Conservation (phyloP, 1,284 basidiomycete species). For the Leccinum fuscescens region DNA sequence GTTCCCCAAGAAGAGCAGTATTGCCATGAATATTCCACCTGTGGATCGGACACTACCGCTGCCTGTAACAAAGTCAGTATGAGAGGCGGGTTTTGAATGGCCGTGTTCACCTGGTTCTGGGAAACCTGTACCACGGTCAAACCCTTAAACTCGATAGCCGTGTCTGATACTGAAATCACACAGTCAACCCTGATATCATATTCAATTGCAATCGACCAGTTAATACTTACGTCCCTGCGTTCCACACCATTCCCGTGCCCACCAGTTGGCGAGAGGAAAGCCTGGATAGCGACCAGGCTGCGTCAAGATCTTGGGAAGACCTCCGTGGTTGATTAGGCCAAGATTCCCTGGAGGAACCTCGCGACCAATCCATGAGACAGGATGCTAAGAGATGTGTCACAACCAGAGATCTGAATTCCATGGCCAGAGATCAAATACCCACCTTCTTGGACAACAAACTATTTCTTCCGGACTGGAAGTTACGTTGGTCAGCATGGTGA, state of each 20-base stretch:
- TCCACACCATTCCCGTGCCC: conserved; percentile 68
- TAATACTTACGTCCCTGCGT: conserved; percentile 58
- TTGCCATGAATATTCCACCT: conserved; percentile 30
- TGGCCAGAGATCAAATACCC: background rate
- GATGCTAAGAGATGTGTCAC: conserved; percentile 37
- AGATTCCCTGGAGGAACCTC: conserved; percentile 66
- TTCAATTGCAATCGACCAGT: background rate
- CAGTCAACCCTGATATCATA: background rate
- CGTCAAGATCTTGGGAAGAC: conserved; percentile 68
- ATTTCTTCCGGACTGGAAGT: conserved; percentile 48
- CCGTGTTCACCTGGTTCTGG: conserved; percentile 55
- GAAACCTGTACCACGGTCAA: conserved; percentile 78
- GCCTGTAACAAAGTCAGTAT: conserved; percentile 40
- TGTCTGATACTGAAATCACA: conserved; percentile 59
- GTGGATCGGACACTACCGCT: conserved; percentile 75
- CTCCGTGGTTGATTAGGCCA: conserved; percentile 76
- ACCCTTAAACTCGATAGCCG: conserved; percentile 74
- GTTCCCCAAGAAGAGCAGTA: background rate
- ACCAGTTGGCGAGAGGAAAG: conserved; percentile 77
- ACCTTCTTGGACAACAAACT: conserved; percentile 53
- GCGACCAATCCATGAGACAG: conserved; percentile 66
- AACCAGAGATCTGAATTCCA: conserved; percentile 1
- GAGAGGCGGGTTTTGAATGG: background rate
- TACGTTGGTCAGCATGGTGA: conserved; percentile 1
- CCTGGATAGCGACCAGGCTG: conserved; percentile 73